Evolutionary conservation across 257 asterid genomes (phyloP).

Genomic region (Linderniella brevidens): DNA sequence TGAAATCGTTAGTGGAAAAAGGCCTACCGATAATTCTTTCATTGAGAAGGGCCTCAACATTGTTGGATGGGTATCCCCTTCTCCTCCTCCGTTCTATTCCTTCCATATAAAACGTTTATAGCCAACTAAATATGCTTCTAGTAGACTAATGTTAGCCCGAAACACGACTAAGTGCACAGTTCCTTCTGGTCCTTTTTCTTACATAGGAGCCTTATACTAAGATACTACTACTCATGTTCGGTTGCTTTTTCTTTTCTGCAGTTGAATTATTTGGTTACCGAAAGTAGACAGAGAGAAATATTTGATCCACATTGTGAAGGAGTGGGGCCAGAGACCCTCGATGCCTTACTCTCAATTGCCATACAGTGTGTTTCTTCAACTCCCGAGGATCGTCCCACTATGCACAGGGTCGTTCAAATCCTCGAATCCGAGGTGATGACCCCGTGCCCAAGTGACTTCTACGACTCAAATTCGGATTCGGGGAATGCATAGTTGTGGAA

Average conservation of each 20-base stretch:
- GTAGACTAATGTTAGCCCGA: no score
- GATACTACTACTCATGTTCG: background rate
- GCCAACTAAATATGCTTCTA: background rate
- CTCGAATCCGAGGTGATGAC: no score
- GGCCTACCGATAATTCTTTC: conserved; percentile 75
- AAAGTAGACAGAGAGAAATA: conserved; percentile 67
- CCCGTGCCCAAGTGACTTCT: no score
- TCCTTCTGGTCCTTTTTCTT: background rate
- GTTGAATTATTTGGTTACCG: conserved; percentile 61
- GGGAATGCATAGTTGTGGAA: no score
- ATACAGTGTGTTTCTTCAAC: conserved; percentile 69
- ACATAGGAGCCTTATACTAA: background rate
- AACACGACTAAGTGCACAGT: no score
- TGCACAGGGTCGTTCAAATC: conserved; percentile 52
- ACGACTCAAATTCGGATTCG: no score
- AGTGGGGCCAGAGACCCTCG: conserved; percentile 59
- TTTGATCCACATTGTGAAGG: conserved; percentile 73
- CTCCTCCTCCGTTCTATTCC: conserved; percentile 2
- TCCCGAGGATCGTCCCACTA: conserved; percentile 92
- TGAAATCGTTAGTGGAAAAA: conserved; percentile 54
- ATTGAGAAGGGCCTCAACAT: conserved; percentile 76
- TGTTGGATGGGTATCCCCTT: conserved; percentile 67
- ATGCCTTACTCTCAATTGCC: conserved; percentile 57
- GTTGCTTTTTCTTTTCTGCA: conserved; percentile 20
- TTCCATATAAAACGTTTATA: background rate